Evolutionary conservation across 176 grass and related monocot genomes (phyloP), one percentile per base, ranked within the genome.

Genomic region (Hordeum marinum): DNA sequence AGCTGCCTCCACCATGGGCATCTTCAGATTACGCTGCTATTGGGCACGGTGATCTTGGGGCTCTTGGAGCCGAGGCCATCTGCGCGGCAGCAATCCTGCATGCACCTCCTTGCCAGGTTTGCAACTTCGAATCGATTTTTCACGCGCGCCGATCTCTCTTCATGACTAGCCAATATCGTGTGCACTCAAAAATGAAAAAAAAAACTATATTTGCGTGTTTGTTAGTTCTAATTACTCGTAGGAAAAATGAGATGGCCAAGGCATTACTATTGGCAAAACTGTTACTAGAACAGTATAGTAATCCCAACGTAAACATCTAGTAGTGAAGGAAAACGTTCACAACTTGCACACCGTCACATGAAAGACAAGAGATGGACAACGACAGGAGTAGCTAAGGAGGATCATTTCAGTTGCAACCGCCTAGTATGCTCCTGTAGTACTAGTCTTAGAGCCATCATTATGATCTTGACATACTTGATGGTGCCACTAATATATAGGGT

Each of bases 91-190:
- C 87, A n/a, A 88, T 10, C 85, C 65, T 90, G n/a, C 42, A 4
- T 7, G 54, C 78, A 24, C 82, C 89, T 35, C 41, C 69, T 45
- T 79, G 8, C 39, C 67, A 95, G 91, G 95, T 98, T 88, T 43
- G 18, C 2, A 57, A 57, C 52, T 55, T 54, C 20, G 14, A 55
- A 55, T 55, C 17, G 0, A 21, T 0, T 1, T 55, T 20, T n/a
- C n/a, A n/a, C n/a, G n/a, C n/a, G n/a, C 52, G 7, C 52, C 8
- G 18, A 55, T 20, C 17, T 55, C 50, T 1, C 52, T 55, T 20
- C 18, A 6, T 55, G 18, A 55, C 52, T 55, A n/a, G n/a, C n/a
- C n/a, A n/a, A n/a, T n/a, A n/a, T n/a, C n/a, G n/a, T n/a, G n/a
- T n/a, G n/a, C n/a, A n/a, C n/a, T n/a, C n/a, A n/a, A n/a, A n/a